A percentile compares a stretch with the other conserved stretches of the same genome.
These are phyloP conservation scores for Pythium apleroticum DNA, from an alignment of 352 stramenopile genomes.

Conservation along the genomic window DNA sequence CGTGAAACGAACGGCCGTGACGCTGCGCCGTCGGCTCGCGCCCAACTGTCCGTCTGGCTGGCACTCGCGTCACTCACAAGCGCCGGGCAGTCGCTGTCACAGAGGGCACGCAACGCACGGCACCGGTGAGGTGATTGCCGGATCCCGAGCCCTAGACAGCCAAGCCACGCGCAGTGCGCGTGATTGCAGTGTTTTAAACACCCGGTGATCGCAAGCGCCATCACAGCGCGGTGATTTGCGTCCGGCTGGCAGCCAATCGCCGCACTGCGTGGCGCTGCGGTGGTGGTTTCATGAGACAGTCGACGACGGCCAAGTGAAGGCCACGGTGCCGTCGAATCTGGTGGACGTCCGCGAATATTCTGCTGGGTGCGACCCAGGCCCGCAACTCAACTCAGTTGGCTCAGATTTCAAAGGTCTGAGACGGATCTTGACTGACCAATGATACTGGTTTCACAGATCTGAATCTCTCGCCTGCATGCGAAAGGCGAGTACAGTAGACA, in stretches of 20 bases:
- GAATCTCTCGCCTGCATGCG: not conserved
- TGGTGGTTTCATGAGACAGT: constrained; percentile 20
- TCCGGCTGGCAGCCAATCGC: constrained; percentile 11
- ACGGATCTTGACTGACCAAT: not conserved
- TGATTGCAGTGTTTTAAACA: not conserved
- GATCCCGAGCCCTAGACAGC: constrained; percentile 8
- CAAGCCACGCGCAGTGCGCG: not conserved
- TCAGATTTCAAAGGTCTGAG: not conserved
- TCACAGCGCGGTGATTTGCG: not conserved
- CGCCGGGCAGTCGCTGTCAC: constrained; percentile 1
- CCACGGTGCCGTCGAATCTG: constrained; percentile 2
- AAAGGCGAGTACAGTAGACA: constrained; percentile 1
- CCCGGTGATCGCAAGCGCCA: not conserved
- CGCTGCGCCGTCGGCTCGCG: constrained; percentile 17
- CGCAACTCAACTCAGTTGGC: not conserved
- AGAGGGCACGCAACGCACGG: not conserved
- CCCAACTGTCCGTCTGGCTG: not conserved
- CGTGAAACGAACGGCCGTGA: constrained; percentile 12
- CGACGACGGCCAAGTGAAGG: not conserved
- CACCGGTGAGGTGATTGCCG: not conserved
- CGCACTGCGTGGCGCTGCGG: not conserved
- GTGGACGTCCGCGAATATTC: constrained; percentile 4
- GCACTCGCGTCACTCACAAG: constrained; percentile 20
- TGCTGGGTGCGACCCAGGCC: not conserved
- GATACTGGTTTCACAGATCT: not conserved